Evolutionary conservation across 2,329 filamentous ascomycete species (phyloP), one percentile per base, ranked within the genome.

Genomic region (Calonectria hawksworthii): DNA sequence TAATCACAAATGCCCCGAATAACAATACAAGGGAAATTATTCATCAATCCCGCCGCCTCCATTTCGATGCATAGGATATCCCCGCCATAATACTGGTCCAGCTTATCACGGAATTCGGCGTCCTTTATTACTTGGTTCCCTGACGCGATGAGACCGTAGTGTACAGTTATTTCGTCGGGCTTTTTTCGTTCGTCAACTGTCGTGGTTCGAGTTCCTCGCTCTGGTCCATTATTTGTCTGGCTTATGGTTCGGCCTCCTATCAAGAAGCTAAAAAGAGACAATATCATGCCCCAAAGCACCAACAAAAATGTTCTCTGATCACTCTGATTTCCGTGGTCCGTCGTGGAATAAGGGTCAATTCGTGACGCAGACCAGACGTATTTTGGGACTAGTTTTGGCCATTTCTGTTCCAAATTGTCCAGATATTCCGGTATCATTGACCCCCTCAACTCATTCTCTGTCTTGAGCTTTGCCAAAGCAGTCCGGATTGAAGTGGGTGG

Each of bases 1-100:
- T 85, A 86, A 75, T 86, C 83, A 67, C 81, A 85, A 63, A 86
- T 84, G 0, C 84, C 84, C 30, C 30, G 4, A 32, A 32, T 32
- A 32, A 32, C 30, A 32, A 32, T 32, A 32, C 30, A 32, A 8
- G 30, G 30, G 8, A 32, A 32, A 32, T 32, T 32, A 32, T 32
- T 32, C 30, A 32, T 32, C 30, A 32, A 32, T 32, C 30, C 30
- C 30, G 30, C 30, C 30, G 30, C 30, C 30, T 32, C 30, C 30
- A 32, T 32, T 8, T 83, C 80, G 51, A 75, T 66, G 30, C 70
- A 75, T 1, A 75, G 70, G 5, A 73, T 74, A 1, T 77, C 18
- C 0, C 74, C 54, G 3, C n/a, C 70, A 0, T 63, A 9, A 0
- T 69, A 16, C 1, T 5, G 21, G 0, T 69, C 28, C 0, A 77